A percentile compares a stretch with the other conserved stretches of the same genome.
These are phyloP conservation scores for Leccinellum luteum DNA, from an alignment of 768 basidiomycete genomes.

Conservation along the genomic window DNA sequence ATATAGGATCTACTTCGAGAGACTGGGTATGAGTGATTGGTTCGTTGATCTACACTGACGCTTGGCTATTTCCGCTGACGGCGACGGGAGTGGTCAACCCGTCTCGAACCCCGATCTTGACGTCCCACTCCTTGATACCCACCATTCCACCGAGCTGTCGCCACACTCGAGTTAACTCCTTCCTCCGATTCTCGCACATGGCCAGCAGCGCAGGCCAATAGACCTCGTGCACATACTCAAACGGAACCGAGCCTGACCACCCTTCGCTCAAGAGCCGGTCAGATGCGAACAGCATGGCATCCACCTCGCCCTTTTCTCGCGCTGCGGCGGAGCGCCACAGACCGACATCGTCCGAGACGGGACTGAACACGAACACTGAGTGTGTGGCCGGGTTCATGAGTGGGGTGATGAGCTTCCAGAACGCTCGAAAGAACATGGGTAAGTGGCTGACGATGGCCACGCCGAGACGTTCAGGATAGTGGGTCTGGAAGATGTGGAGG, in stretches of 20 bases:
- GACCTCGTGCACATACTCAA: slow-evolving; percentile 69
- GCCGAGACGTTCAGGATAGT: slow-evolving; percentile 87
- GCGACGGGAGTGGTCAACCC: not conserved
- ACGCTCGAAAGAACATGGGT: slow-evolving; percentile 70
- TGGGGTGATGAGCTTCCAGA: slow-evolving; percentile 75
- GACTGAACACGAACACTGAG: slow-evolving; percentile 74
- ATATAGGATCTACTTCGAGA: not conserved
- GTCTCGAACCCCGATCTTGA: slow-evolving; percentile 44
- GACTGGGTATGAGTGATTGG: not conserved
- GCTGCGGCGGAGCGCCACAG: slow-evolving; percentile 27
- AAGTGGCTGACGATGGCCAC: slow-evolving; percentile 71
- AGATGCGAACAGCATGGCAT: slow-evolving; percentile 50
- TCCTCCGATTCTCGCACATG: slow-evolving; percentile 50
- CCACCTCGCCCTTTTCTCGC: slow-evolving; percentile 14
- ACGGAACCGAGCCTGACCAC: slow-evolving; percentile 68
- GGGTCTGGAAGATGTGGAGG: slow-evolving; percentile 69
- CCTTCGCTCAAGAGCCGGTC: slow-evolving; percentile 67
- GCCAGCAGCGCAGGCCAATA: slow-evolving; percentile 71
- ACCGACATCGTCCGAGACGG: slow-evolving; percentile 30
- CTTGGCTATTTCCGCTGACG: slow-evolving; percentile 1
- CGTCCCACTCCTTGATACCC: slow-evolving; percentile 78
- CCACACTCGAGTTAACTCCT: slow-evolving; percentile 63
- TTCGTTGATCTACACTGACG: slow-evolving; percentile 5
- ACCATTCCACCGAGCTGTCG: slow-evolving; percentile 60
- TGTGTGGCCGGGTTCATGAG: slow-evolving; percentile 84